A percentile compares a stretch with the other conserved stretches of the same genome.
Evolutionary conservation across 2,329 filamentous ascomycete genomes (phyloP).

Genomic region (Colletotrichum orchidophilum): DNA sequence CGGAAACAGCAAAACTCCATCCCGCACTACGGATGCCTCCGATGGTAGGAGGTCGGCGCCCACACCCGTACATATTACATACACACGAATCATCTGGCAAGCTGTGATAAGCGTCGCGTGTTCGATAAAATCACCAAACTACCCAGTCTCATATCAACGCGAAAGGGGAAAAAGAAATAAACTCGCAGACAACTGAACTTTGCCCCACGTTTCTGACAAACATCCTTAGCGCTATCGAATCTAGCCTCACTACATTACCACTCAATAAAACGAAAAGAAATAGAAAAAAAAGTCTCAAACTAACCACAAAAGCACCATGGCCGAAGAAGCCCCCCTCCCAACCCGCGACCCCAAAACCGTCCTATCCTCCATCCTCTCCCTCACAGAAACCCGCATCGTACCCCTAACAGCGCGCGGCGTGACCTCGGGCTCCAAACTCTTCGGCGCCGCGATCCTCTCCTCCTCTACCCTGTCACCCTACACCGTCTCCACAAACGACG

Average conservation of each 20-base stretch:
- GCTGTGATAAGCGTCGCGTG: neutral
- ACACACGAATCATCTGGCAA: neutral
- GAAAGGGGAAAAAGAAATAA: no score
- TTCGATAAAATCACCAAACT: neutral
- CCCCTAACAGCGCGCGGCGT: constrained; percentile 61
- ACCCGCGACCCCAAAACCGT: constrained; percentile 38
- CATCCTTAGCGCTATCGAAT: neutral
- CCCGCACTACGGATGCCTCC: constrained; percentile 30
- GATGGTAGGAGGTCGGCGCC: constrained; percentile 32
- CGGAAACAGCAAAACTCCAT: constrained; percentile 9
- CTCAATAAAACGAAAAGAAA: neutral
- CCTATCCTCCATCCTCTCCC: constrained; percentile 50
- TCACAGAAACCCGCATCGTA: constrained; percentile 57
- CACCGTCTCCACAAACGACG: constrained; percentile 65
- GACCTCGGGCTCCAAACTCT: constrained; percentile 63
- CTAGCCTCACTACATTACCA: constrained; percentile 21
- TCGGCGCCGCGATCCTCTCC: constrained; percentile 64
- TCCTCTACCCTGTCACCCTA: constrained; percentile 51
- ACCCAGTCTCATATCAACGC: neutral
- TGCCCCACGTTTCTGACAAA: no score
- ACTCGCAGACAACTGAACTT: neutral
- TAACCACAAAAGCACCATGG: constrained; percentile 38
- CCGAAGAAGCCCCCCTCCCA: constrained; percentile 14
- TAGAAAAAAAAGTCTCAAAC: neutral
- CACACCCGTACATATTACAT: constrained; percentile 26